Evolutionary conservation across 2,329 filamentous ascomycete species (phyloP).

Genomic region (Phaeosphaeria sp.): DNA sequence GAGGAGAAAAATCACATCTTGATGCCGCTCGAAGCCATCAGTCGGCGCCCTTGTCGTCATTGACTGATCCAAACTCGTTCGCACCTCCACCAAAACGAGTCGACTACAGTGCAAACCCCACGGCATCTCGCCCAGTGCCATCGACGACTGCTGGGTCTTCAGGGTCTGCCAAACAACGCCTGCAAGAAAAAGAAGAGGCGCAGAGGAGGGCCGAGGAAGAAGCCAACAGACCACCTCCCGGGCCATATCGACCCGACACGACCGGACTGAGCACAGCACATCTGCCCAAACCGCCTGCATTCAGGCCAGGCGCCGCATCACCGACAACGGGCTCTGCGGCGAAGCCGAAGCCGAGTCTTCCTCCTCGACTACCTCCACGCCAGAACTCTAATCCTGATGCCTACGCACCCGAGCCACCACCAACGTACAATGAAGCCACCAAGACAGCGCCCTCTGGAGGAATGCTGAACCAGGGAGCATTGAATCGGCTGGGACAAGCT

Average conservation of each 20-base stretch:
- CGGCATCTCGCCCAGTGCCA: slow-evolving; percentile 45
- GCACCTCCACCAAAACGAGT: slow-evolving; percentile 77
- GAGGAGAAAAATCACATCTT: slow-evolving; percentile 53
- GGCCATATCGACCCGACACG: slow-evolving; percentile 73
- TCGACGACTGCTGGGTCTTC: slow-evolving; percentile 49
- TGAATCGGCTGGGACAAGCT: slow-evolving; percentile 71
- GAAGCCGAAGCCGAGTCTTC: slow-evolving; percentile 61
- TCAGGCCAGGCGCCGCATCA: slow-evolving; percentile 48
- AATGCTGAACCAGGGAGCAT: slow-evolving; percentile 64
- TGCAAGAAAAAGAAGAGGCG: slow-evolving; percentile 45
- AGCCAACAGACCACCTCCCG: slow-evolving; percentile 54
- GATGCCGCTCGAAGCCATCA: slow-evolving; percentile 54
- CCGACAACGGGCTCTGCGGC: slow-evolving; percentile 34
- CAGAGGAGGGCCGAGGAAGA: slow-evolving; percentile 46
- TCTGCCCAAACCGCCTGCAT: slow-evolving; percentile 73
- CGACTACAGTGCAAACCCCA: slow-evolving; percentile 55
- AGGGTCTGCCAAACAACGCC: slow-evolving; percentile 44
- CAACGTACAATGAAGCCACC: slow-evolving; percentile 55
- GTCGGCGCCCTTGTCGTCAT: slow-evolving; percentile 68
- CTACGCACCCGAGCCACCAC: slow-evolving; percentile 54
- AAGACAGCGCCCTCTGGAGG: slow-evolving; percentile 41
- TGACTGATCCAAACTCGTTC: slow-evolving; percentile 80
- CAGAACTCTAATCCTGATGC: slow-evolving; percentile 60
- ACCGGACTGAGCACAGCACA: slow-evolving; percentile 73
- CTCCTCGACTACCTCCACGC: slow-evolving; percentile 75